These are phyloP conservation scores for Sporobolomyces pararoseus DNA, from an alignment of 768 basidiomycete species.

Conservation along the genomic window DNA sequence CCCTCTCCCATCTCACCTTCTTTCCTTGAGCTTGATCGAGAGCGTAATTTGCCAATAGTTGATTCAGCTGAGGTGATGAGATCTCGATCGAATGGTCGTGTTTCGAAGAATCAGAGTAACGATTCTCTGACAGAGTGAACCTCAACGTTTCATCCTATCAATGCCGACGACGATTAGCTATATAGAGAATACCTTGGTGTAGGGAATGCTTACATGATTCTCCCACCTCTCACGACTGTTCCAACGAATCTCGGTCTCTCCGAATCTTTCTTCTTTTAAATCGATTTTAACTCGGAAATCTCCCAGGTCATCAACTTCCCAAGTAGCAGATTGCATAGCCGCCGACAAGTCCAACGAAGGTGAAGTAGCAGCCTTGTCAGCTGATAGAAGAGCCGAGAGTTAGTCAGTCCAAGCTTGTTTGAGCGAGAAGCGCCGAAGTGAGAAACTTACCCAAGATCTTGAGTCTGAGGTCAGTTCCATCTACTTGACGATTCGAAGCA, in stretches of 20 bases:
- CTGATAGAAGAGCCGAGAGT: conserved; percentile 3
- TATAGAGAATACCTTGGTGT: not conserved
- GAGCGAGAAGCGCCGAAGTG: not conserved
- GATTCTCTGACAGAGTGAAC: conserved; percentile 17
- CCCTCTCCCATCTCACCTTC: conserved; percentile 17
- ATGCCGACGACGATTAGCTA: not conserved
- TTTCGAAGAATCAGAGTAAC: not conserved
- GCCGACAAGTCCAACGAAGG: conserved; percentile 29
- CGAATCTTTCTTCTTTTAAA: conserved; percentile 23
- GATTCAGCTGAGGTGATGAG: not conserved
- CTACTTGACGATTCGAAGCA: not conserved
- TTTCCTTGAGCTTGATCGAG: conserved; percentile 5
- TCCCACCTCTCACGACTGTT: conserved; percentile 14
- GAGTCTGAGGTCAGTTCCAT: conserved; percentile 26
- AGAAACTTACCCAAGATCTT: conserved; percentile 27
- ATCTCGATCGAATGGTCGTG: conserved; percentile 13
- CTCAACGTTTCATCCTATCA: not conserved
- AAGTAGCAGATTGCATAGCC: conserved; percentile 23
- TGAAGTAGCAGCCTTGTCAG: conserved; percentile 36
- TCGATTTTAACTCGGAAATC: conserved; percentile 22
- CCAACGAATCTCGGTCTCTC: conserved; percentile 25
- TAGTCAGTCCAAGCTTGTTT: not conserved
- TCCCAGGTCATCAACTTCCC: conserved; percentile 20
- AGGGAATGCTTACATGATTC: conserved; percentile 16
- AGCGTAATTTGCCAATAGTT: not conserved